These are phyloP conservation scores for Colletotrichum chlorophyti DNA, from an alignment of 2,329 filamentous ascomycete genomes.

Conservation along the genomic window DNA sequence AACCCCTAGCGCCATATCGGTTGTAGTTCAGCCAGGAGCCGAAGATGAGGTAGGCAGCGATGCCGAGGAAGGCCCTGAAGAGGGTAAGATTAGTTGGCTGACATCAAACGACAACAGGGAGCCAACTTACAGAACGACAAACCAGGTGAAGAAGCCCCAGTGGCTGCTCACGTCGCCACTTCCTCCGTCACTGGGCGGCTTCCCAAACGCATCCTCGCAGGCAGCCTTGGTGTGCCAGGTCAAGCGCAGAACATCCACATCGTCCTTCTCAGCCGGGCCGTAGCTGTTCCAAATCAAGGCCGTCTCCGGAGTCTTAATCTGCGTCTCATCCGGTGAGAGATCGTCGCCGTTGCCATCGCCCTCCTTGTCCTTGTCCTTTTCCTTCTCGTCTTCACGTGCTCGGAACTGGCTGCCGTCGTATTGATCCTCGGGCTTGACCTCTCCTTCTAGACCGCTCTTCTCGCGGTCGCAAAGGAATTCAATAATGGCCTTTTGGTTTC, in stretches of 20 bases:
- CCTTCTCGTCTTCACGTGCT: slow-evolving; percentile 37
- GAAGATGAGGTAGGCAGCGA: slow-evolving; percentile 92
- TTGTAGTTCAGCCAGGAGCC: slow-evolving; percentile 99
- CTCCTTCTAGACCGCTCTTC: slow-evolving; percentile 76
- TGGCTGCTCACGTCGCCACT: slow-evolving; percentile 53
- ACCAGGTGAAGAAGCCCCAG: slow-evolving; percentile 99
- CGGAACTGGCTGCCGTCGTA: slow-evolving; percentile 47
- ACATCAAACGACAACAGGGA: background rate
- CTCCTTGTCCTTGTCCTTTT: slow-evolving; percentile 44
- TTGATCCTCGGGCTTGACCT: slow-evolving; percentile 63
- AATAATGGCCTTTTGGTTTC: slow-evolving; percentile 77
- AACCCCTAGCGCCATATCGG: slow-evolving; percentile 91
- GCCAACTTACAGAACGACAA: slow-evolving; percentile 82
- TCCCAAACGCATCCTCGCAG: slow-evolving; percentile 64
- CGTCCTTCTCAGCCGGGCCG: slow-evolving; percentile 60
- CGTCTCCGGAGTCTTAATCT: slow-evolving; percentile 60
- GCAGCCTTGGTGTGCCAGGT: slow-evolving; percentile 90
- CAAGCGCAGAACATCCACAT: slow-evolving; percentile 71
- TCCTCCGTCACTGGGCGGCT: slow-evolving; percentile 48
- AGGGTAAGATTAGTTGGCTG: slow-evolving; percentile 30
- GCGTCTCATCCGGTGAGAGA: slow-evolving; percentile 47
- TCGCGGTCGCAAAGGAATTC: slow-evolving; percentile 84
- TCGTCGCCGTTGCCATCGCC: slow-evolving; percentile 46
- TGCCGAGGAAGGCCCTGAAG: slow-evolving; percentile 79
- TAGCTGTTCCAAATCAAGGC: slow-evolving; percentile 83